Percentiles rank a stretch among this genome's conserved stretches.
Conservation (phyloP, 108 stramenopile species). For the Pseudonitzschia delicatissima region DNA sequence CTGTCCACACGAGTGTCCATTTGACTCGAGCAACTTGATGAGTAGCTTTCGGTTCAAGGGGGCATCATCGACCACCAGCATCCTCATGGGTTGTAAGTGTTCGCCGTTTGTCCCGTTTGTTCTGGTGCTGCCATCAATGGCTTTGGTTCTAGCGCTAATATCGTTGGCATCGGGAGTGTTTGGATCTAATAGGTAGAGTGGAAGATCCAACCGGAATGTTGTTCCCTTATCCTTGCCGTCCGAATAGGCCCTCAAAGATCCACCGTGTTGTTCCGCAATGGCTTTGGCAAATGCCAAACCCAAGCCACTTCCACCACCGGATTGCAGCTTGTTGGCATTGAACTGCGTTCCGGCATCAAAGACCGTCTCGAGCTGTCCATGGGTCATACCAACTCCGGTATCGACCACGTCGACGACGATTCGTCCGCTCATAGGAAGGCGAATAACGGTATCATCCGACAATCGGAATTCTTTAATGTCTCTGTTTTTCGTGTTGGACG, state of each 20-base stretch:
- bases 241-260: conserved; percentile 36
- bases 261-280: conserved; percentile 55
- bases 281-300: conserved; percentile 63
- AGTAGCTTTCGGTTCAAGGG: conserved; percentile 42
- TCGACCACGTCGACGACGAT: conserved; percentile 30
- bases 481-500: too few relatives aligned
- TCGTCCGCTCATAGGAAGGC: too few relatives aligned
- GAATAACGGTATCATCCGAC: too few relatives aligned
- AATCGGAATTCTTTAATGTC: too few relatives aligned
- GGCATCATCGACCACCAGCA: conserved; percentile 40
- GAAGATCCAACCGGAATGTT: conserved; percentile 44
- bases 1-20: conserved; percentile 30
- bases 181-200: too few relatives aligned
- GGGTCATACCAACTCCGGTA: conserved; percentile 52
- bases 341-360: conserved; percentile 67
- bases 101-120: too few relatives aligned
- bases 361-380: conserved; percentile 35
- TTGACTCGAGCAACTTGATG: conserved; percentile 26
- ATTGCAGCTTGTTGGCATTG: conserved; percentile 60
- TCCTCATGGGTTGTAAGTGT: background rate
- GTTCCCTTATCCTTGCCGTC: conserved; percentile 50
- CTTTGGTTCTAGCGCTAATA: background rate
- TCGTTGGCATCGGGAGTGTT: conserved; percentile 12
- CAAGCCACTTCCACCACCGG: conserved; percentile 63
- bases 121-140: too few relatives aligned